Evolutionary conservation across 805 yeast genomes (phyloP).

Genomic region (Metschnikowia santaceciliae): DNA sequence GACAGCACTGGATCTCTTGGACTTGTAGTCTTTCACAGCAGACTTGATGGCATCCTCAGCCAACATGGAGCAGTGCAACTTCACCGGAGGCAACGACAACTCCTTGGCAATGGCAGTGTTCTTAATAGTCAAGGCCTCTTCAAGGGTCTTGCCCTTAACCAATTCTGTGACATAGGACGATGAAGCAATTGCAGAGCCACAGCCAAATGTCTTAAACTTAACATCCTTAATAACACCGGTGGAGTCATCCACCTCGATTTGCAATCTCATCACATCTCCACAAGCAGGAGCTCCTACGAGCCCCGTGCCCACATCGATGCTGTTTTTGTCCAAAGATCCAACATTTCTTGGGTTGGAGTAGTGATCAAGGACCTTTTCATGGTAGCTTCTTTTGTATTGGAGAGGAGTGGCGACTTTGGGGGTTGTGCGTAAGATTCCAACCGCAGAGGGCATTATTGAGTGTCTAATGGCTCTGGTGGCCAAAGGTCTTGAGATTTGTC

Average conservation of each 20-base stretch:
- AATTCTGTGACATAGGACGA: constrained; percentile 93
- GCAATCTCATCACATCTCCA: constrained; percentile 98
- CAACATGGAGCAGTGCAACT: constrained; percentile 95
- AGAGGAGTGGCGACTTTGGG: constrained; percentile 3
- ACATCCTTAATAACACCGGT: constrained; percentile 93
- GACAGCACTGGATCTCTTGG: constrained; percentile 55
- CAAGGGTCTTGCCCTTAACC: constrained; percentile 90
- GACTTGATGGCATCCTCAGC: constrained; percentile 98
- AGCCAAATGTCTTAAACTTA: constrained; percentile 98
- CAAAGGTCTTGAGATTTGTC: constrained; percentile 15
- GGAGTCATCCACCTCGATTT: constrained; percentile 85
- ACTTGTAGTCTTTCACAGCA: constrained; percentile 90
- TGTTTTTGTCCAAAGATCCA: constrained; percentile 81
- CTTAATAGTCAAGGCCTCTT: constrained; percentile 89
- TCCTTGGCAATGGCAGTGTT: constrained; percentile 95
- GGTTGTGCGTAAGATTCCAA: constrained; percentile 8
- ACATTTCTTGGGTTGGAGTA: constrained; percentile 96
- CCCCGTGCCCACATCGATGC: constrained; percentile 86
- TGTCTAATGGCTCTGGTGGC: constrained; percentile 10
- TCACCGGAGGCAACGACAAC: constrained; percentile 92
- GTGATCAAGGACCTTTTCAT: constrained; percentile 92
- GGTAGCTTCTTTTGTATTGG: constrained; percentile 48
- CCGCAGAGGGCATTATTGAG: constrained; percentile 5
- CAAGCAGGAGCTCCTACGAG: constrained; percentile 99
- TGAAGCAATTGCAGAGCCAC: constrained; percentile 97